phyloP scores from a whole-genome alignment of 2,329 filamentous ascomycete genomes.

The Ceratocystiopsis minuta region DNA sequence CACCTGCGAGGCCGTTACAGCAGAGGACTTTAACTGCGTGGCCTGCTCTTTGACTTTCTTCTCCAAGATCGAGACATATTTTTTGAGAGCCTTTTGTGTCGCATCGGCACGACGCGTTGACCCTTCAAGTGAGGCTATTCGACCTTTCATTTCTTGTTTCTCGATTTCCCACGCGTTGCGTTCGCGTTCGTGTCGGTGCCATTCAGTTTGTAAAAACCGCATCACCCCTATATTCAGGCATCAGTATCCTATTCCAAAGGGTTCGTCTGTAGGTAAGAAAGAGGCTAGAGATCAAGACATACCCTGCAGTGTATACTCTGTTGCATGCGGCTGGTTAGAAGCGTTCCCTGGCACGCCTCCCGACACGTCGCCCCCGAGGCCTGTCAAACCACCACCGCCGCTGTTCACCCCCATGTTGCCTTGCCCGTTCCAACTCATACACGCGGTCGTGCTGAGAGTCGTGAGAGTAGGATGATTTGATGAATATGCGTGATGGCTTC shows the following conservation, averaged over 20 bases:
- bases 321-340: constrained; percentile 36
- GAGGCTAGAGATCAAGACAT: no score
- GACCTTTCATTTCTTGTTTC: constrained; percentile 94
- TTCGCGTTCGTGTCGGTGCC: constrained; percentile 95
- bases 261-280: background rate
- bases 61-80: constrained; percentile 81
- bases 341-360: constrained; percentile 27
- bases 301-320: constrained; percentile 44
- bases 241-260: background rate
- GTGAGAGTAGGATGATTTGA: no score
- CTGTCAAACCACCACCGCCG: constrained; percentile 13
- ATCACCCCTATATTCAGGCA: constrained; percentile 53
- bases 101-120: constrained; percentile 73
- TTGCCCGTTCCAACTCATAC: constrained; percentile 9
- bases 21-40: constrained; percentile 41
- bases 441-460: background rate
- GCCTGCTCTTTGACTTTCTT: constrained; percentile 72
- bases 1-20: constrained; percentile 14
- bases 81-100: constrained; percentile 73
- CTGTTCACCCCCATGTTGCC: constrained; percentile 22
- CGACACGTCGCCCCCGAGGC: constrained; percentile 21
- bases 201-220: constrained; percentile 98
- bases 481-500: no score
- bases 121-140: constrained; percentile 87
- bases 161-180: constrained; percentile 98